These are phyloP conservation scores for Leccinum variabile DNA, from an alignment of 1,284 basidiomycete species.

Conservation along the genomic window DNA sequence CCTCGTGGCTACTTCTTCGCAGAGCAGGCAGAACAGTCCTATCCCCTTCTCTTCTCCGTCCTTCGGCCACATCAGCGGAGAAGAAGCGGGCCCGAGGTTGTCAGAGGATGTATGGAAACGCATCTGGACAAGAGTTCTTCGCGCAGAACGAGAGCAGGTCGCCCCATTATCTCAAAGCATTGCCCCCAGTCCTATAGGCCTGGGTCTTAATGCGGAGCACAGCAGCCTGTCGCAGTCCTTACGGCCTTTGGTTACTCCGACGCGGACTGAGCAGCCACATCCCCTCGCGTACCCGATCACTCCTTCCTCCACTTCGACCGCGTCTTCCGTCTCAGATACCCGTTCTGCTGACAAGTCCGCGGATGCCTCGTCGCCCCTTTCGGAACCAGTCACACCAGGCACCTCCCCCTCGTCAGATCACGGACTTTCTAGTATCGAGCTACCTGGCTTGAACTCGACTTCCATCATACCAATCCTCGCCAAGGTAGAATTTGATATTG, in stretches of 20 bases:
- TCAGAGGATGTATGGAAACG: constrained; percentile 84
- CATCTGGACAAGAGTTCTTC: constrained; percentile 72
- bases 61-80: constrained; percentile 35
- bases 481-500: constrained; percentile 87
- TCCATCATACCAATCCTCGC: constrained; percentile 79
- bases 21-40: constrained; percentile 17
- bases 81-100: constrained; percentile 71
- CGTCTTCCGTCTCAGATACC: constrained; percentile 35
- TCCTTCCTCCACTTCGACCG: constrained; percentile 5
- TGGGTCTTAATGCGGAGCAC: constrained; percentile 43
- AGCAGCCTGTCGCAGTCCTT: constrained; percentile 39
- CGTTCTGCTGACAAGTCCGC: constrained; percentile 51
- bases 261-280: constrained; percentile 13
- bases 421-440: constrained; percentile 48
- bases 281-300: constrained; percentile 17
- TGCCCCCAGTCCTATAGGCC: constrained; percentile 43
- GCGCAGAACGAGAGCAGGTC: constrained; percentile 60
- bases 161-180: constrained; percentile 40
- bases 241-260: background rate
- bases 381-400: constrained; percentile 58
- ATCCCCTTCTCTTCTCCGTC: constrained; percentile 14
- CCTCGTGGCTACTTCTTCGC: constrained; percentile 53
- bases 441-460: constrained; percentile 63
- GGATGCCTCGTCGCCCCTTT: constrained; percentile 40
- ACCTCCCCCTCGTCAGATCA: constrained; percentile 51